phyloP scores from a whole-genome alignment of 2,329 filamentous ascomycete genomes.

The Tolypocladium tropicale region DNA sequence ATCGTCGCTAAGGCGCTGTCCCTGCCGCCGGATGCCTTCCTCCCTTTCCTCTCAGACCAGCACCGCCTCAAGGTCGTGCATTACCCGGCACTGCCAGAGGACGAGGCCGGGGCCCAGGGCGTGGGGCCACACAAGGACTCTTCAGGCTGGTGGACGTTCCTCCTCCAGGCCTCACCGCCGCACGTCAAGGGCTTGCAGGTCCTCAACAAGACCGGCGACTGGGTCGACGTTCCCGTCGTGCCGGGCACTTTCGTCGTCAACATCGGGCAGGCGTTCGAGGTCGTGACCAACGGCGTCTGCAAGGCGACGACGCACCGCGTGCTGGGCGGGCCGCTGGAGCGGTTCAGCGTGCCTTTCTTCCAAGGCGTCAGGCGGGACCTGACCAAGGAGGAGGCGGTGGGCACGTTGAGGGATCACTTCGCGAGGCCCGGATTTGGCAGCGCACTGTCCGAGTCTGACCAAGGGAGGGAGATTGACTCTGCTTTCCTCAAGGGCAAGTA shows the following conservation, averaged over 20 bases:
- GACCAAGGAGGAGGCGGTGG: constrained; percentile 9
- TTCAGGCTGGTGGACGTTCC: constrained; percentile 50
- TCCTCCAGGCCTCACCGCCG: constrained; percentile 42
- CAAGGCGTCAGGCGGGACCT: constrained; percentile 40
- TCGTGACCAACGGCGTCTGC: constrained; percentile 42
- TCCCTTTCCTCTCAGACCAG: constrained; percentile 22
- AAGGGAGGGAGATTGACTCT: background rate
- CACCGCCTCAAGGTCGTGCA: background rate
- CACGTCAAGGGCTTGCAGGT: constrained; percentile 39
- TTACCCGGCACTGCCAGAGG: constrained; percentile 11
- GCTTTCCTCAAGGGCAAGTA: constrained; percentile 36
- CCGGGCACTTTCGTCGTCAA: constrained; percentile 45
- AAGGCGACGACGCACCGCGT: constrained; percentile 41
- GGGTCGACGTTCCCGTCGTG: constrained; percentile 39
- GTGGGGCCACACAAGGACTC: constrained; percentile 54
- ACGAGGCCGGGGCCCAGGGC: constrained; percentile 28
- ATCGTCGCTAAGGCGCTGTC: constrained; percentile 45
- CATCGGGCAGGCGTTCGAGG: constrained; percentile 48
- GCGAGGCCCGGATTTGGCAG: background rate
- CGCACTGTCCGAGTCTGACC: background rate
- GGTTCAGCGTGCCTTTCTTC: constrained; percentile 36
- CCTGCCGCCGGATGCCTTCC: constrained; percentile 36
- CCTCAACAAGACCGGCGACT: constrained; percentile 33
- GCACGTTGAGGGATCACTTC: background rate
- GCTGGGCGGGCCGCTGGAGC: constrained; percentile 18